Conservation (phyloP, 2,329 filamentous ascomycete species). For the Paracorniculantispora psalliotae region DNA sequence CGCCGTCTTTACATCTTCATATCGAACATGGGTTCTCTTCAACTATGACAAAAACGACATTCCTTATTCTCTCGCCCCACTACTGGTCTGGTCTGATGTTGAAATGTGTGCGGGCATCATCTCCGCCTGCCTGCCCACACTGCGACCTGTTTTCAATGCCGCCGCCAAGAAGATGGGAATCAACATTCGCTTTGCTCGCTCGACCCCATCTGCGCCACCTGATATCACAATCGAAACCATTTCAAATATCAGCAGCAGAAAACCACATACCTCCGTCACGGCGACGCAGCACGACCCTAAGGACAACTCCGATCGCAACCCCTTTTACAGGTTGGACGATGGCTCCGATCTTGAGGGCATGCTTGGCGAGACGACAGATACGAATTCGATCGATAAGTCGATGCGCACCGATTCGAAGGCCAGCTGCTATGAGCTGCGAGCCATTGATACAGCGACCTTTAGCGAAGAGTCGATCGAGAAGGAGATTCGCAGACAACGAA, state of each 20-base stretch:
- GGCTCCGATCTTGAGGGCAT: conserved; percentile 4
- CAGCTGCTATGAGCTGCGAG: conserved; percentile 7
- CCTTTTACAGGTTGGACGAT: conserved; percentile 4
- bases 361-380: neutral
- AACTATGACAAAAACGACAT: conserved; percentile 36
- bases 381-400: neutral
- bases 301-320: neutral
- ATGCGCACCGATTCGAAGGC: neutral
- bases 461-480: conserved; percentile 2
- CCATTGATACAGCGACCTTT: neutral
- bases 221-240: conserved; percentile 5
- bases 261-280: neutral
- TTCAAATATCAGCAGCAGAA: conserved; percentile 9
- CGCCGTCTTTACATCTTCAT: conserved; percentile 44
- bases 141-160: conserved; percentile 39
- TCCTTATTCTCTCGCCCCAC: conserved; percentile 41
- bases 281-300: neutral
- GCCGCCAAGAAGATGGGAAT: conserved; percentile 11
- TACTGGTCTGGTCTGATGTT: conserved; percentile 43
- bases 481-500: neutral
- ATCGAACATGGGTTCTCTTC: conserved; percentile 44
- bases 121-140: conserved; percentile 48
- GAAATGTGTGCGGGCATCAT: conserved; percentile 47
- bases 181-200: neutral
- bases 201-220: neutral